phyloP scores from a whole-genome alignment of 805 yeast genomes.

The Cephaloascus fragrans region DNA sequence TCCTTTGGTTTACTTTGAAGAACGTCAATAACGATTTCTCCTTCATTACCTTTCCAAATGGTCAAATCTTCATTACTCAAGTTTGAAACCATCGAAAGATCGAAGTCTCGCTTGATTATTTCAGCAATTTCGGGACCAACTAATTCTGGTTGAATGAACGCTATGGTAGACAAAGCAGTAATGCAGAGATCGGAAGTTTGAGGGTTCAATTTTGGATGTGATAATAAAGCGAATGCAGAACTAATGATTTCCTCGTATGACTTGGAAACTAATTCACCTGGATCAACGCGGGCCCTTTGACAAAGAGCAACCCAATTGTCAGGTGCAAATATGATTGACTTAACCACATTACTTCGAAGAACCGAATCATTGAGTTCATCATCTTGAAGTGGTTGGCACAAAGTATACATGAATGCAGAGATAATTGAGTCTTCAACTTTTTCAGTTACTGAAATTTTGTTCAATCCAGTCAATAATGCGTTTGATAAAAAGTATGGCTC shows the following conservation, averaged over 20 bases:
- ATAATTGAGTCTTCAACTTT: no score
- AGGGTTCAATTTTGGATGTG: no score
- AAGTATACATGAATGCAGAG: no score
- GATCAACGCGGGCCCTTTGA: constrained; percentile 50
- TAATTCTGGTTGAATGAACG: constrained; percentile 51
- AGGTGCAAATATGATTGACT: no score
- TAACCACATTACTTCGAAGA: no score
- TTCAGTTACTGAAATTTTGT: no score
- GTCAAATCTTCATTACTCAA: constrained; percentile 40
- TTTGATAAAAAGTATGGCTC: no score
- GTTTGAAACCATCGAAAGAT: constrained; percentile 18
- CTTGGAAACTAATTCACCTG: constrained; percentile 41
- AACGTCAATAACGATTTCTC: constrained; percentile 59
- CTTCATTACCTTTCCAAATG: constrained; percentile 65
- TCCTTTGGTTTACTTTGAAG: constrained; percentile 32
- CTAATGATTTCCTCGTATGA: not conserved
- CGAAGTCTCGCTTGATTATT: constrained; percentile 33
- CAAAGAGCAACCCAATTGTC: constrained; percentile 75
- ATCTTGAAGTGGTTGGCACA: no score
- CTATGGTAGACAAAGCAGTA: constrained; percentile 23
- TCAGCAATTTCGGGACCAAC: constrained; percentile 42
- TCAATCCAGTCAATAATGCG: no score
- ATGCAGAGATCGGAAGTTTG: not conserved
- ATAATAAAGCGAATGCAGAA: not conserved
- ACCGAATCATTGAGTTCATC: no score